These are phyloP conservation scores for Chalciporus pseudorubinellus DNA, from an alignment of 768 basidiomycete genomes.

Conservation along the genomic window DNA sequence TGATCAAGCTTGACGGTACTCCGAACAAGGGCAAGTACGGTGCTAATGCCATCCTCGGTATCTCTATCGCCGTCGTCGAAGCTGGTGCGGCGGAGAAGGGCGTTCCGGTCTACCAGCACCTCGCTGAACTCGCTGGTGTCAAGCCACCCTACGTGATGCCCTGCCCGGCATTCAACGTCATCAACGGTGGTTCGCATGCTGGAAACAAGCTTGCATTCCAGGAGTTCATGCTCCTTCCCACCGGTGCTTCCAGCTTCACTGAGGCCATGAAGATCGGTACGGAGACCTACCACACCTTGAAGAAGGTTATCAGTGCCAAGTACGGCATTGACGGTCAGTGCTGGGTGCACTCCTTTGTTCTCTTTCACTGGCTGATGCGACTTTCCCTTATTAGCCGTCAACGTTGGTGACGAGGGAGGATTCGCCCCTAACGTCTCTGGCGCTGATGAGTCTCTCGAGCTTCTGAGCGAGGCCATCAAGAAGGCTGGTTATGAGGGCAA, in stretches of 20 bases:
- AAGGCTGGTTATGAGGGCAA: constrained; percentile 98
- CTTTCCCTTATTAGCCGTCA: constrained; percentile 64
- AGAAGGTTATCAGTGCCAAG: constrained; percentile 98
- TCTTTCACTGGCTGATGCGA: neutral
- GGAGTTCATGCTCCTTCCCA: constrained; percentile 99
- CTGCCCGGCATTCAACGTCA: constrained; percentile 95
- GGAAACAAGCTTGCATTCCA: constrained; percentile 99
- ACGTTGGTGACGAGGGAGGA: constrained; percentile 99
- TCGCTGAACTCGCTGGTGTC: constrained; percentile 93
- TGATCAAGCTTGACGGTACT: constrained; percentile 97
- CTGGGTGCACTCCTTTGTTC: neutral
- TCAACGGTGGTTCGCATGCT: constrained; percentile 99
- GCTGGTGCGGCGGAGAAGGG: constrained; percentile 95
- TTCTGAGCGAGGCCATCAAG: constrained; percentile 93
- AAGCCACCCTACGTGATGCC: constrained; percentile 94
- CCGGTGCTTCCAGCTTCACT: constrained; percentile 85
- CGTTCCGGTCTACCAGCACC: constrained; percentile 93
- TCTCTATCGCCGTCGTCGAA: constrained; percentile 92
- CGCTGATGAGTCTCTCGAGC: constrained; percentile 96
- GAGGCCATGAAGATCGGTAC: constrained; percentile 99
- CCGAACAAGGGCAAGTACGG: constrained; percentile 99
- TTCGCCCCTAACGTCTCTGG: constrained; percentile 98
- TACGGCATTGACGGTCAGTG: constrained; percentile 95
- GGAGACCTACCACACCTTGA: constrained; percentile 96
- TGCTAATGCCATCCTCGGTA: constrained; percentile 98